Conservation (phyloP, 306 rosid genomes). For the Cyclanthera cordifolia region DNA sequence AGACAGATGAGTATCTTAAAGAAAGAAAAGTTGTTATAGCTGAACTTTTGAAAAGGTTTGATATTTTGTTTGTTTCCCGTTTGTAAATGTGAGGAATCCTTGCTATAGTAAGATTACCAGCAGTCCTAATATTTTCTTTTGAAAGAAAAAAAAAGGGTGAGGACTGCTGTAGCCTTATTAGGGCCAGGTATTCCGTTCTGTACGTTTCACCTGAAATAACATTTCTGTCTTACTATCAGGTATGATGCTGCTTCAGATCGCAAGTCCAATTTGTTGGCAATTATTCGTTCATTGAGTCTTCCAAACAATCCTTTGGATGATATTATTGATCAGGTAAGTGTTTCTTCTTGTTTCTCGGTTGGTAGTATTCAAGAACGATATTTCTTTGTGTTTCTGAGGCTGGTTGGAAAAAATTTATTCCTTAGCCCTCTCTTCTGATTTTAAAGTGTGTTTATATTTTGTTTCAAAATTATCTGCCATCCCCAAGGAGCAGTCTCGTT, state of each 20-base stretch:
- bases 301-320: conserved; percentile 97
- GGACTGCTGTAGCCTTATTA: conserved; percentile 9
- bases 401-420: neutral
- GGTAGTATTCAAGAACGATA: neutral
- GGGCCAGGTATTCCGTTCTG: neutral
- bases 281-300: conserved; percentile 77
- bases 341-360: neutral
- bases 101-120: neutral
- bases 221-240: conserved; percentile 33
- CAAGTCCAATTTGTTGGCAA: conserved; percentile 53
- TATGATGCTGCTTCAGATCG: conserved; percentile 74
- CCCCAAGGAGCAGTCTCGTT: too few relatives aligned
- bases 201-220: neutral
- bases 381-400: neutral
- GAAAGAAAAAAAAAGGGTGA: neutral
- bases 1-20: conserved; percentile 81
- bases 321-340: conserved; percentile 76
- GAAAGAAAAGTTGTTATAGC: conserved; percentile 54
- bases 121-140: neutral
- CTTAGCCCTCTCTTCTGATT: neutral
- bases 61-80: conserved; percentile 12
- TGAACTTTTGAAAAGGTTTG: conserved; percentile 65
- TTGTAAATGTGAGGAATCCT: conserved; percentile 13
- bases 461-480: neutral
- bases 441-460: neutral